Evolutionary conservation across 345 rosid genomes (phyloP), one percentile per base, ranked within the genome.

Genomic region (Leavenworthia alabamica): DNA sequence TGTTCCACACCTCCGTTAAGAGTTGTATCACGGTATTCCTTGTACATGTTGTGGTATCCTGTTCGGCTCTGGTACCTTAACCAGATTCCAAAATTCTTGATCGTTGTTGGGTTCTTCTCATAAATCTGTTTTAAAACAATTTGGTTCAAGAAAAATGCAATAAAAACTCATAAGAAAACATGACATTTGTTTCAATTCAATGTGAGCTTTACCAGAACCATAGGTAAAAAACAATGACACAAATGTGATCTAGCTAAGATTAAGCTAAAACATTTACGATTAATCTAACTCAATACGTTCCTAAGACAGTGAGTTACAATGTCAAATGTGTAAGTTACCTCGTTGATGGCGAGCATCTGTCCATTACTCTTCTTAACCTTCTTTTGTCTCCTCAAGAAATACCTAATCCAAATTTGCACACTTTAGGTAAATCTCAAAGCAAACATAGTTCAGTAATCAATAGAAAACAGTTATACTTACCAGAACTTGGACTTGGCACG

Each of bases 21-120:
- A 28, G 88, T 80, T 0, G 83, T 81, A 71, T 85, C 88, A 4
- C 85, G 56, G 53, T 57, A 80, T 8, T 82, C 85, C 80, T 84
- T 82, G 73, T 84, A 82, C 87, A 84, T 82, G 53, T 85, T 82
- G 72, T 85, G 91, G 63, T 85, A 85, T 3, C 88, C 82, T 0
- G 86, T 82, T 22, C 84, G 41, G 32, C 88, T 85, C 49, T 85
- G 84, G 72, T 82, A 82, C 17, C 84, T 76, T 46, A 85, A 62
- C 91, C 91, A 82, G 39, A 85, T 77, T 5, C 88, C 91, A 7
- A 77, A 80, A 20, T 80, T 82, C 65, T 82, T 79, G 50, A 85
- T 80, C 14, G 62, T 79, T 6, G 85, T 80, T 1, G 90, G 90
- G 56, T 77, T 80, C 72, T 82, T 80, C 82, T 84, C 83, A 75